Base-by-base conservation (phyloP, 805 yeast species). In the Candida sphagnicola region DNA sequence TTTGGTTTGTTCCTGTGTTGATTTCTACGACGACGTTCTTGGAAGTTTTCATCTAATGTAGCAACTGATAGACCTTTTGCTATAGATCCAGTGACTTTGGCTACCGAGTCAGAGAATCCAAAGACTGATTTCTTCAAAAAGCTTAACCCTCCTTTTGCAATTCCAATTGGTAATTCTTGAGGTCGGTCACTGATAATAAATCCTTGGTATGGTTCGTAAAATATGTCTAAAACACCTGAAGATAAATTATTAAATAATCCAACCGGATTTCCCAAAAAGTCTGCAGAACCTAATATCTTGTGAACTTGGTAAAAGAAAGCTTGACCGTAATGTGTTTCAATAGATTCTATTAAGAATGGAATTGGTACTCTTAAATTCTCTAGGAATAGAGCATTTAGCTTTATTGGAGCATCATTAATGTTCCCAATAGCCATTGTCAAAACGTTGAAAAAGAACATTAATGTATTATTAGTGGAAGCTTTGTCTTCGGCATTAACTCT, bases 161-260 rank as follows among this genome's bases (percentile, higher is more conserved):
- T 61, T 3, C 96, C 95, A 42, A 93, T 85, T 29, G 99, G 98
- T 28, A 93, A 67, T 50, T 95, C 99, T 54, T 87, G 95, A 1
- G 99, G 99, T 28, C 97, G 69, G 59, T 93, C 99, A 45, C 85
- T 91, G 77, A 93, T 78, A 35, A 91, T 78, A 50, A 87, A 86
- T 0, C 99, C 99, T 56, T 89, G 93, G 53, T 91, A 93, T 3
- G 99, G 99, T 56, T 91, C 98, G 56, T 93, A 93, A 59, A 93
- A 93, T 14, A 93, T 84, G 59, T 93, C 99, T 77, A 89, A 76
- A 8, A 93, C 93, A 37, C 99, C 99, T 0, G 97, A 88, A 41
- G 95, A 82, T 41, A 93, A 70, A 49, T 89, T 90, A 57, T 87
- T 93, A 67, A 93, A 93, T 44, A 93, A 67, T 1, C 99, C 99